phyloP scores from a whole-genome alignment of 2,329 filamentous ascomycete genomes.

The Teratosphaeria gauchensis region DNA sequence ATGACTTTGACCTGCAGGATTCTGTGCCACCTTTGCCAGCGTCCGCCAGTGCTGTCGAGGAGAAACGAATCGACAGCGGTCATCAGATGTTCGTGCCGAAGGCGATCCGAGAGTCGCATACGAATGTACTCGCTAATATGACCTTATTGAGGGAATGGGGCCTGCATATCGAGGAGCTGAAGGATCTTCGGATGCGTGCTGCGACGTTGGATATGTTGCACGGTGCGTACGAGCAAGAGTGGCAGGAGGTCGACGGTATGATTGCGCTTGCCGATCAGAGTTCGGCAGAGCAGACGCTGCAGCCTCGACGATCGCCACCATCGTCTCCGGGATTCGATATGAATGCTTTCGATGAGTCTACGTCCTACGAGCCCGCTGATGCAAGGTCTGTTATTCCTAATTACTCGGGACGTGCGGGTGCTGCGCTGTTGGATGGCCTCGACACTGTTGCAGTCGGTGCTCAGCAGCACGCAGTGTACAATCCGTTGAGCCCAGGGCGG shows the following conservation, averaged over 20 bases:
- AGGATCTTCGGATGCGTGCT: slow-evolving; percentile 63
- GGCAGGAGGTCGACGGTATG: slow-evolving; percentile 77
- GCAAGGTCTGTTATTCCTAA: not conserved
- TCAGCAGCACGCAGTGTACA: slow-evolving; percentile 7
- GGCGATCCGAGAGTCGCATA: slow-evolving; percentile 71
- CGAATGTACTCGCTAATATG: slow-evolving; percentile 72
- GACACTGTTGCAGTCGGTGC: slow-evolving; percentile 3
- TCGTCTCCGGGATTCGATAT: slow-evolving; percentile 50
- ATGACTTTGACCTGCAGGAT: slow-evolving; percentile 72
- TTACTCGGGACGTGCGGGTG: not conserved
- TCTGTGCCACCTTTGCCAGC: slow-evolving; percentile 28
- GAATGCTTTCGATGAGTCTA: slow-evolving; percentile 45
- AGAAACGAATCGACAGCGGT: slow-evolving; percentile 35
- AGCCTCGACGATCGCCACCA: slow-evolving; percentile 43
- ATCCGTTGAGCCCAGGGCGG: slow-evolving; percentile 26
- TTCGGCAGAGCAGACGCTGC: slow-evolving; percentile 45
- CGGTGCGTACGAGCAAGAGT: slow-evolving; percentile 52
- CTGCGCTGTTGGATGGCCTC: slow-evolving; percentile 1
- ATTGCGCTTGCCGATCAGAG: slow-evolving; percentile 70
- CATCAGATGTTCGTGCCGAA: slow-evolving; percentile 62
- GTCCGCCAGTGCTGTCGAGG: slow-evolving; percentile 10
- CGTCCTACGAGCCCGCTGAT: not conserved
- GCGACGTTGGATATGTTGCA: slow-evolving; percentile 56
- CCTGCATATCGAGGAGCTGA: slow-evolving; percentile 71
- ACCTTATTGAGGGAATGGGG: slow-evolving; percentile 76